Evolutionary conservation across 352 stramenopile genomes (phyloP).

Genomic region (Globisporangium echinulatum): DNA sequence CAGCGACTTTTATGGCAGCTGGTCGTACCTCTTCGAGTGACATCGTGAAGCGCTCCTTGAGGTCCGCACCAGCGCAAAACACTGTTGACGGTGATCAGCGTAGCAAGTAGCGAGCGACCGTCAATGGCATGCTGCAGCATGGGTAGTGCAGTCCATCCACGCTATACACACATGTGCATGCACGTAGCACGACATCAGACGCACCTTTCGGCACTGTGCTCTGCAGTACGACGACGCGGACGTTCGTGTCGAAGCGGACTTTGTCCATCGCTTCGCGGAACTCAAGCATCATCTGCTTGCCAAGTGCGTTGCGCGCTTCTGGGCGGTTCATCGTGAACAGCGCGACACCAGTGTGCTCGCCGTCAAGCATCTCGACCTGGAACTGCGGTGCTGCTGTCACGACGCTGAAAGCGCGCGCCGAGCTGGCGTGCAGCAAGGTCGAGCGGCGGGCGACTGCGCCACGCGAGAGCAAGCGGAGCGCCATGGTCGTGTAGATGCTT

Average conservation of each 20-base stretch:
- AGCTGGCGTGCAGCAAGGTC: not conserved
- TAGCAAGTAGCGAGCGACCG: too few species aligned
- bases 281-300: slow-evolving; percentile 77
- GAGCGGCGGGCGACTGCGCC: not conserved
- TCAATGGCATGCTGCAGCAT: too few species aligned
- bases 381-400: slow-evolving; percentile 28
- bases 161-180: not conserved
- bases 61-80: slow-evolving; percentile 87
- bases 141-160: not conserved
- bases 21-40: slow-evolving; percentile 60
- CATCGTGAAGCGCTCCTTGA: slow-evolving; percentile 90
- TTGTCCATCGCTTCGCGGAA: slow-evolving; percentile 61
- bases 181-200: not conserved
- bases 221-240: slow-evolving; percentile 77
- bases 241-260: slow-evolving; percentile 54
- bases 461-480: slow-evolving; percentile 10
- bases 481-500: slow-evolving; percentile 3
- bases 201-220: slow-evolving; percentile 57
- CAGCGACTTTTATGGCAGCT: not conserved
- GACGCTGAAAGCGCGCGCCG: slow-evolving; percentile 12
- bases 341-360: slow-evolving; percentile 49
- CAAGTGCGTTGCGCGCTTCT: slow-evolving; percentile 69
- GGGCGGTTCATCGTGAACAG: slow-evolving; percentile 77
- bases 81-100: slow-evolving; percentile 20
- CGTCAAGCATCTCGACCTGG: slow-evolving; percentile 51